Percentiles rank a stretch among this genome's conserved stretches.
Evolutionary conservation across 2,329 filamentous ascomycete species (phyloP).

Genomic region (Claviceps sp.): DNA sequence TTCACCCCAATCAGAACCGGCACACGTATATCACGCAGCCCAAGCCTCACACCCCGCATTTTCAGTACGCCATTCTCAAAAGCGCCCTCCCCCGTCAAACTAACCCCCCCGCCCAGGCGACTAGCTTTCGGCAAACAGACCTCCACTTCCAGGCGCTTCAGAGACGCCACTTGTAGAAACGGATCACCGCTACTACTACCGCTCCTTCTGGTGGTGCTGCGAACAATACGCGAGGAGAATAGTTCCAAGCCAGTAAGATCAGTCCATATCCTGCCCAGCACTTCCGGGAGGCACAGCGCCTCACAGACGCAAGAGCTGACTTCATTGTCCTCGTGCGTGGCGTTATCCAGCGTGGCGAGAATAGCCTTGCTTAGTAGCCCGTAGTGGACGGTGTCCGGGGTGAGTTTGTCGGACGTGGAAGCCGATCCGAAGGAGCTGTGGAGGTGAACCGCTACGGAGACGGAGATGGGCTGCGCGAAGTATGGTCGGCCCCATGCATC

Average conservation of each 20-base stretch:
- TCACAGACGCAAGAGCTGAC: neutral
- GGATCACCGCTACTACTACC: slow-evolving; percentile 5
- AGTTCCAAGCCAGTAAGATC: slow-evolving; percentile 16
- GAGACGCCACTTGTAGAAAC: slow-evolving; percentile 18
- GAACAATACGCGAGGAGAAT: neutral
- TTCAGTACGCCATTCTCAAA: slow-evolving; percentile 17
- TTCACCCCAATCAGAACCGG: slow-evolving; percentile 63
- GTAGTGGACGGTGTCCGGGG: slow-evolving; percentile 63
- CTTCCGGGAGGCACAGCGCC: slow-evolving; percentile 12
- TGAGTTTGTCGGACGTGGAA: slow-evolving; percentile 45
- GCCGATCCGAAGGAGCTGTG: slow-evolving; percentile 41
- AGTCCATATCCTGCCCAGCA: slow-evolving; percentile 21
- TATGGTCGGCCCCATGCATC: slow-evolving; percentile 54
- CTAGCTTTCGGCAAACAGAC: slow-evolving; percentile 55
- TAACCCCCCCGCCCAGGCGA: slow-evolving; percentile 47
- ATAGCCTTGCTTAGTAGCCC: slow-evolving; percentile 56
- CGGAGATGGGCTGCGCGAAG: slow-evolving; percentile 45
- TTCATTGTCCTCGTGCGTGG: slow-evolving; percentile 3
- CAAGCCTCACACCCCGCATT: slow-evolving; percentile 23
- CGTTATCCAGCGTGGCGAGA: slow-evolving; percentile 30
- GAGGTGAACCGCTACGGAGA: slow-evolving; percentile 49
- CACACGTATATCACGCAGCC: slow-evolving; percentile 44
- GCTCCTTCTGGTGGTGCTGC: neutral
- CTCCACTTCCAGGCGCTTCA: slow-evolving; percentile 37
- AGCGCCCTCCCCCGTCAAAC: slow-evolving; percentile 32